Evolutionary conservation across 352 stramenopile genomes (phyloP), one percentile per base, ranked within the genome.

Genomic region (Peronospora belbahrii): DNA sequence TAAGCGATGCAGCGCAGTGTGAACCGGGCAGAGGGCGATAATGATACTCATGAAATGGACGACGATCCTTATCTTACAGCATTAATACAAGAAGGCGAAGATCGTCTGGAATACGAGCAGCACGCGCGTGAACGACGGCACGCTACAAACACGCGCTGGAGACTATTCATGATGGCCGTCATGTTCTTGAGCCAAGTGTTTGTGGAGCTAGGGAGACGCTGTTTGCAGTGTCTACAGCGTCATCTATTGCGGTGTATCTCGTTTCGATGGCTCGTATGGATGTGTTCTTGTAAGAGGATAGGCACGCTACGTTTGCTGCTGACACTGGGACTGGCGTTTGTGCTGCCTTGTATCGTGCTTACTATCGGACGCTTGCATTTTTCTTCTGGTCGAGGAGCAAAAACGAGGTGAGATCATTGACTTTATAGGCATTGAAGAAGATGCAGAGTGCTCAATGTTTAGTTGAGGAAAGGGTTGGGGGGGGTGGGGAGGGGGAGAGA

Each of bases 121-220:
- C 50, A 52, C 10, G 35, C 46, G 42, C 51, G 44, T 4, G 11
- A 54, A 15, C 35, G 18, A 6, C 46, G 36, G 11, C 42, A 33
- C 4, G 46, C 32, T 43, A 53, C 36, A 18, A 37, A 62, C 38
- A 53, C 49, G 19, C 73, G 67, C 36, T 75, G 67, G 65, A 55
- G 54, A 17, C 53, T 59, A 6, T 76, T 80, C 42, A 30, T 70
- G 15, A 43, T 31, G 27, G 68, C 70, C 13, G 27, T 83, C 15
- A 46, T 72, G 50, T 73, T 74, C 20, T 42, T 83, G 11, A 62
- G 50, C 8, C 63, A 74, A 35, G 57, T 85, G 33, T 49, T 83
- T 18, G 14, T 83, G 14, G 68, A 83, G 42, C 44, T 83, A 33
- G 65, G 67, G 0, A 54, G 73, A 1, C 65, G 73, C 11, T 41